Evolutionary conservation across 352 stramenopile species (phyloP), one percentile per base, ranked within the genome.

Genomic region (Pythium aphanidermatum): DNA sequence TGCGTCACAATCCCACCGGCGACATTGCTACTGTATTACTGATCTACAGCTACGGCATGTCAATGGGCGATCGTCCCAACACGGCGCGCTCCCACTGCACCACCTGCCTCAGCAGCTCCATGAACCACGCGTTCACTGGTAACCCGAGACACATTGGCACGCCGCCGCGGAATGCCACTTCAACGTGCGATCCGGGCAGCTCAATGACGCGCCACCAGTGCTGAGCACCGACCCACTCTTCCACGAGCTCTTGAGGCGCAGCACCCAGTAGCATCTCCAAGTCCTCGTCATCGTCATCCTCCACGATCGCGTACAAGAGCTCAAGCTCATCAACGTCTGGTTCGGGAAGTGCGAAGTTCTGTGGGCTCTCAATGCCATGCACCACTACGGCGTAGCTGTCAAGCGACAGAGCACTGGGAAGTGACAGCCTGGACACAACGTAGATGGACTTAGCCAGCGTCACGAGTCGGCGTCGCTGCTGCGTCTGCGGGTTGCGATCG

Each of bases 141-240:
- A 60, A 40, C 33, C 16, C 51, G 11, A 55, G 24, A 16, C 44
- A 51, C 12, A 46, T 17, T 4, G 28, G 44, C 25, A 27, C 21
- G 31, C 29, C 31, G 20, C 52, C 45, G 17, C 38, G 5, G 32
- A 50, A 51, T 20, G 45, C 28, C 5, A 55, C 52, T 9, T 37
- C 9, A 3, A 45, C 19, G 9, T 20, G 8, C 14, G 11, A 2
- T n/a, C 16, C 5, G 7, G 14, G 26, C 27, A 34, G 19, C 21
- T 60, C 44, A 21, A 60, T 37, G 1, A 27, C 30, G 44, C 52
- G 55, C 52, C 52, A 61, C 53, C 53, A 61, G n/a, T 25, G 42
- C 7, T 55, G 23, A 26, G 55, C 53, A 10, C 44, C 26, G 23
- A 51, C 35, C 53, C 53, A 55, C 16, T 51, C 17, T 33, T 50